Conservation (phyloP, 768 basidiomycete species). For the Russula compacta region DNA sequence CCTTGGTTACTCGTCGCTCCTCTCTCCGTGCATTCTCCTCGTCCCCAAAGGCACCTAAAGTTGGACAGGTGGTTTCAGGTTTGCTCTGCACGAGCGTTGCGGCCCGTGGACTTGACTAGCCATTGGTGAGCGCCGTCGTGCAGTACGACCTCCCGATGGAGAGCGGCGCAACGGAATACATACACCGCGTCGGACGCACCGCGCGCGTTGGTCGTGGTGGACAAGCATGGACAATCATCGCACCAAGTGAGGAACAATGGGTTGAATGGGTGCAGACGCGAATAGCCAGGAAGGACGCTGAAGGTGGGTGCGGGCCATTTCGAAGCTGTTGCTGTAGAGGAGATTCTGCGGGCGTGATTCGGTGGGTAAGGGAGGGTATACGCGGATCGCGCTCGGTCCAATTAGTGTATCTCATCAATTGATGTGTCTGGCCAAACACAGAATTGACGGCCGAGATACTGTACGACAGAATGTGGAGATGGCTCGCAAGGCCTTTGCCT, state of each 20-base stretch:
- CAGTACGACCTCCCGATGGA: conserved; percentile 98
- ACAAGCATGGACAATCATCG: conserved; percentile 89
- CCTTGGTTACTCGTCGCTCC: conserved; percentile 67
- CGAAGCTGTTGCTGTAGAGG: too few species aligned
- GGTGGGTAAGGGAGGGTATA: too few species aligned
- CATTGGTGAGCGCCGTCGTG: conserved; percentile 86
- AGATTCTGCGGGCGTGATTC: too few species aligned
- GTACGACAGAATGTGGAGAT: conserved; percentile 54
- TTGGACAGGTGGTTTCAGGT: conserved; percentile 46
- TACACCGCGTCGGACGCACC: conserved; percentile 94
- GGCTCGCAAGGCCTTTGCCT: conserved; percentile 81
- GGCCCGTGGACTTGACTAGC: conserved; percentile 94
- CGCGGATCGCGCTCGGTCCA: too few species aligned
- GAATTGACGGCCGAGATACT: neutral
- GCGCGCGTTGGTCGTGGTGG: conserved; percentile 94
- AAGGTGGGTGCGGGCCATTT: conserved; percentile 8
- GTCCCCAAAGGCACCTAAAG: conserved; percentile 23
- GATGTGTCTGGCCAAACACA: too few species aligned
- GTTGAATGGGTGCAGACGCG: conserved; percentile 79
- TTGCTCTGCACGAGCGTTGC: conserved; percentile 95
- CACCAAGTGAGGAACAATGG: conserved; percentile 84
- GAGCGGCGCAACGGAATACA: conserved; percentile 91
- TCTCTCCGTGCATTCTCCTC: conserved; percentile 78
- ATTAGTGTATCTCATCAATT: neutral
- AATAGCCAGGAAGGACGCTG: conserved; percentile 50